Evolutionary conservation across 345 rosid genomes (phyloP).

Genomic region (Eucalyptus sp.): DNA sequence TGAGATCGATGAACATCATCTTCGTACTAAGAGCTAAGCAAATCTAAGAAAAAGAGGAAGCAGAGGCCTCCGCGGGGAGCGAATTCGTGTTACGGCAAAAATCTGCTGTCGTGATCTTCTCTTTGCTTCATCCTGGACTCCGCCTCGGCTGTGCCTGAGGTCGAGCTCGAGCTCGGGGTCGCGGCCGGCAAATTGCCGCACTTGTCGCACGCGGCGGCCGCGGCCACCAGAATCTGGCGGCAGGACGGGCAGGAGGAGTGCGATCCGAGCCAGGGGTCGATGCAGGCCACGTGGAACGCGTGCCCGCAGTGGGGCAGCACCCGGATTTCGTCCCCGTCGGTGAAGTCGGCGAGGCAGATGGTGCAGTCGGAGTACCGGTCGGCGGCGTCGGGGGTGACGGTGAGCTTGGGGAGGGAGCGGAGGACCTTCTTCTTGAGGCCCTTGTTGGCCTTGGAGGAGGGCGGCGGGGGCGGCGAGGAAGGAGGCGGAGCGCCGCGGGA

Average conservation of each 20-base stretch:
- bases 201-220: slow-evolving; percentile 9
- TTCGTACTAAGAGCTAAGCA: neutral
- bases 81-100: neutral
- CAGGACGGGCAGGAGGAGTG: slow-evolving; percentile 93
- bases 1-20: neutral
- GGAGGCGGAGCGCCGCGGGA: neutral
- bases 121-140: neutral
- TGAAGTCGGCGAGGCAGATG: slow-evolving; percentile 65
- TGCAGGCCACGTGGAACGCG: slow-evolving; percentile 77
- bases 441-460: slow-evolving; percentile 49
- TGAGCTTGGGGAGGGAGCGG: slow-evolving; percentile 53
- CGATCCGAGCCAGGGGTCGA: slow-evolving; percentile 88
- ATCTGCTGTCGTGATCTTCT: neutral
- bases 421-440: slow-evolving; percentile 81
- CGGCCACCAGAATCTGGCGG: slow-evolving; percentile 28
- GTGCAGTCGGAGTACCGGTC: slow-evolving; percentile 57
- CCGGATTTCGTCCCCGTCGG: slow-evolving; percentile 68
- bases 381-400: slow-evolving; percentile 38
- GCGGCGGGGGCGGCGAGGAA: neutral
- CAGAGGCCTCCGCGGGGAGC: neutral
- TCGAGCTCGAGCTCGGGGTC: neutral
- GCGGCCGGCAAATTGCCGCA: slow-evolving; percentile 11
- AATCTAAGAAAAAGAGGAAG: neutral
- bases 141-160: neutral
- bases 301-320: slow-evolving; percentile 86